These are phyloP conservation scores for Amanita fuliginea DNA, from an alignment of 768 basidiomycete species.

Conservation along the genomic window DNA sequence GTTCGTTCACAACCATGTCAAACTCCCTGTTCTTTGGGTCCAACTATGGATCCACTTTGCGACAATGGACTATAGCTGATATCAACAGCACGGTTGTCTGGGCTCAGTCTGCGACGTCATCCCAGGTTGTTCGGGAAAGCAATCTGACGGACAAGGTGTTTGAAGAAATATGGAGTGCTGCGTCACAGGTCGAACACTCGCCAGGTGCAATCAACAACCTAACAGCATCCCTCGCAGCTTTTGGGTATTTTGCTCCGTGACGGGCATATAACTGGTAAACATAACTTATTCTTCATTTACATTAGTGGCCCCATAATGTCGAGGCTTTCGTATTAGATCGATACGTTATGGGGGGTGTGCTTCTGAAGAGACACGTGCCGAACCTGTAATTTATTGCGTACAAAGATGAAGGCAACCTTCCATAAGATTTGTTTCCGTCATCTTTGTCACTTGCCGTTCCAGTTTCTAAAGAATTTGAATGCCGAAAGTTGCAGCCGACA, in stretches of 20 bases:
- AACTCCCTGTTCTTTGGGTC: constrained; percentile 53
- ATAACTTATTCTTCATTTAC: not conserved
- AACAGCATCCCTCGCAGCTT: constrained; percentile 3
- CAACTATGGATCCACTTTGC: constrained; percentile 31
- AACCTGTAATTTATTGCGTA: not conserved
- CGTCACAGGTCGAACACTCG: constrained; percentile 23
- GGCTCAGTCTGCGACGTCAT: constrained; percentile 41
- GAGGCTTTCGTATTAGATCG: not conserved
- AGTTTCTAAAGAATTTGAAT: constrained; percentile 13
- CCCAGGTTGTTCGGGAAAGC: constrained; percentile 38
- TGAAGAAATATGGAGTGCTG: constrained; percentile 37
- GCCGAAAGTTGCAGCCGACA: constrained; percentile 25
- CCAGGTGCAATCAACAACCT: constrained; percentile 9
- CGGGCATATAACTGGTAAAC: not conserved
- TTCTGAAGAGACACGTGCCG: not conserved
- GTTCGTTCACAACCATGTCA: constrained; percentile 38
- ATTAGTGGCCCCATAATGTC: not conserved
- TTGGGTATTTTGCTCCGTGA: constrained; percentile 4
- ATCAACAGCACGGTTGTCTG: constrained; percentile 31
- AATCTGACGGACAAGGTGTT: constrained; percentile 32
- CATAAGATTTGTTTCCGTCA: not conserved
- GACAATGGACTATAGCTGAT: constrained; percentile 42
- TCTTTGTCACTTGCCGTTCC: not conserved
- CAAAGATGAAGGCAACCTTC: not conserved
- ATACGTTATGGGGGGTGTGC: too few relatives aligned